phyloP scores from a whole-genome alignment of 2,329 filamentous ascomycete genomes.

The Leptographium lundbergii region DNA sequence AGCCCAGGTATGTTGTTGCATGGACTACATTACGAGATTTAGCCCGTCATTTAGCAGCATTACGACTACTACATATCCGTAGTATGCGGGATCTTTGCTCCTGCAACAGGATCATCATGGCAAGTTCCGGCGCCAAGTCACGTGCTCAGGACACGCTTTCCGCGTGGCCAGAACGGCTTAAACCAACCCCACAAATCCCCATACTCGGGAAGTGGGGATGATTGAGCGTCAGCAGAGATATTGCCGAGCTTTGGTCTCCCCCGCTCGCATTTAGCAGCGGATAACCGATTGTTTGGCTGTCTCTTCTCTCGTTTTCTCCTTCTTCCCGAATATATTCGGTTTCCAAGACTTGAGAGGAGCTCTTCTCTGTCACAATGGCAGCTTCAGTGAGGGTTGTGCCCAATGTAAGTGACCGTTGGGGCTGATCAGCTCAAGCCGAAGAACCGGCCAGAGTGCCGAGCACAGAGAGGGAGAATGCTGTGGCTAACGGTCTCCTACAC shows the following conservation, averaged over 20 bases:
- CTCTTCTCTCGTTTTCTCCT: neutral
- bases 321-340: neutral
- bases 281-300: neutral
- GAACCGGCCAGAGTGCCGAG: neutral
- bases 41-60: too few species aligned
- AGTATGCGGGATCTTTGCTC: too few species aligned
- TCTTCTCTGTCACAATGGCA: neutral
- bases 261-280: neutral
- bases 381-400: slow-evolving; percentile 19
- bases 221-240: neutral
- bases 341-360: neutral
- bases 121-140: neutral
- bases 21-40: too few species aligned
- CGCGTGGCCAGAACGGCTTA: neutral
- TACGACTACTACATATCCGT: too few species aligned
- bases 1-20: too few species aligned
- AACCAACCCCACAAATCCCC: neutral
- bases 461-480: neutral
- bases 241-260: neutral
- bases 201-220: neutral
- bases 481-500: neutral
- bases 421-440: neutral
- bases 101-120: too few species aligned
- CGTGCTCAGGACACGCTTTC: neutral
- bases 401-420: slow-evolving; percentile 17